Evolutionary conservation across 2,329 filamentous ascomycete species (phyloP).

Genomic region (Calonectria montana): DNA sequence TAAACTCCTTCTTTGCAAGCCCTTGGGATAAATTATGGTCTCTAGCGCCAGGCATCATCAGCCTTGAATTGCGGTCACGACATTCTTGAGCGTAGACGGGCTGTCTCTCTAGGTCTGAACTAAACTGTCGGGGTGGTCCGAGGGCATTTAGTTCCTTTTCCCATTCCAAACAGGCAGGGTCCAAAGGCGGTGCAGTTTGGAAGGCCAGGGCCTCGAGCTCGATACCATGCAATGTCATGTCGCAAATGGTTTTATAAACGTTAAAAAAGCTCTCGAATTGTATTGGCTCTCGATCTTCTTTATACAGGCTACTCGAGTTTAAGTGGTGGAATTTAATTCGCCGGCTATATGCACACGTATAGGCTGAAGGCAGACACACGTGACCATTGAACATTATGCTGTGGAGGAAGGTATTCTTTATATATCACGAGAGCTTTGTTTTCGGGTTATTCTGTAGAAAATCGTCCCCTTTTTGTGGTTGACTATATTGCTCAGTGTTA

Average conservation of each 20-base stretch:
- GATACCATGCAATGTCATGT: conserved; percentile 32
- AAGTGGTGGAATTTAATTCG: conserved; percentile 3
- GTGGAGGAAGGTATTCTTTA: too few species aligned
- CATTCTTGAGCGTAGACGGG: conserved; percentile 55
- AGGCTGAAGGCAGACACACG: conserved; percentile 11
- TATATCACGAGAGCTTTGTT: too few species aligned
- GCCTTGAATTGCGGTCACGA: conserved; percentile 48
- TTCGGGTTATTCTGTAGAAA: too few species aligned
- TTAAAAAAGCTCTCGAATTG: background rate
- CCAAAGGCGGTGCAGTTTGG: conserved; percentile 49
- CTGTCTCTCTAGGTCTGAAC: conserved; percentile 47
- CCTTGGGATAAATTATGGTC: conserved; percentile 52
- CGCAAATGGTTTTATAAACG: background rate
- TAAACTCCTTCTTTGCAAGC: conserved; percentile 44
- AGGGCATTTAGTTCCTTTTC: conserved; percentile 44
- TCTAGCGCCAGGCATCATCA: conserved; percentile 49
- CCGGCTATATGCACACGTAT: background rate
- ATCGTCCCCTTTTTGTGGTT: too few species aligned
- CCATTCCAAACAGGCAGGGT: conserved; percentile 54
- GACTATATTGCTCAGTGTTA: too few species aligned
- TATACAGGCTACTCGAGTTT: background rate
- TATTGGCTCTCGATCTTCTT: background rate
- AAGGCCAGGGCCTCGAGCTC: conserved; percentile 43
- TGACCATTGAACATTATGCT: background rate
- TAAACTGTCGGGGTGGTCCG: conserved; percentile 35